Evolutionary conservation across 2,329 filamentous ascomycete genomes (phyloP).

Genomic region (Cucurbitaria berberidis): DNA sequence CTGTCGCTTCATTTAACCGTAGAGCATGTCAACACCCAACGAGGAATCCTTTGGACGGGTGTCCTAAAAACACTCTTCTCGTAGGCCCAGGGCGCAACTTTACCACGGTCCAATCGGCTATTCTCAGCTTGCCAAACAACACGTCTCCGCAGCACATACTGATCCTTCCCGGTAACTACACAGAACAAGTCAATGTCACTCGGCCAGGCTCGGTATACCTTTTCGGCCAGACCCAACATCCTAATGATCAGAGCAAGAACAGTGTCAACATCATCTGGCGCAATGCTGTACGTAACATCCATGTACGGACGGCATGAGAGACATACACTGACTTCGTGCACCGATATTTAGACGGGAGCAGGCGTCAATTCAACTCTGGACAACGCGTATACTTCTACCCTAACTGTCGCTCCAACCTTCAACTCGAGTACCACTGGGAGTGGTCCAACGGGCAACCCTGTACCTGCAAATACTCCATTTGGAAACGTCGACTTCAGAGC

Average conservation of each 20-base stretch:
- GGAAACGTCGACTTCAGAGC: constrained; percentile 68
- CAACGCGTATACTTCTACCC: constrained; percentile 67
- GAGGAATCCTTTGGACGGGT: constrained; percentile 47
- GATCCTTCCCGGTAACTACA: constrained; percentile 65
- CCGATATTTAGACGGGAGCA: no score
- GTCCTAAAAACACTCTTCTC: constrained; percentile 43
- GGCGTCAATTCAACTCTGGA: constrained; percentile 55
- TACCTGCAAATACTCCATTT: constrained; percentile 67
- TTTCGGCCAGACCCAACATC: constrained; percentile 62
- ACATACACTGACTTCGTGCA: no score
- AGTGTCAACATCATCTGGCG: constrained; percentile 65
- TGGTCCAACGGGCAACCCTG: constrained; percentile 66
- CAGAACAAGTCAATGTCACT: constrained; percentile 70
- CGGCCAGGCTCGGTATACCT: constrained; percentile 66
- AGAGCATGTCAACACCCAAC: constrained; percentile 49
- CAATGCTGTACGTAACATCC: no score
- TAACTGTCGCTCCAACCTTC: constrained; percentile 68
- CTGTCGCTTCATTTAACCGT: constrained; percentile 23
- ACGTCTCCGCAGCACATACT: constrained; percentile 61
- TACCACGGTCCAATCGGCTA: constrained; percentile 56
- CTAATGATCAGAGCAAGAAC: constrained; percentile 56
- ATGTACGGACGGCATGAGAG: no score
- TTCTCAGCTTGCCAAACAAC: constrained; percentile 55
- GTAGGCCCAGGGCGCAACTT: constrained; percentile 34
- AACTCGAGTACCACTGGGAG: constrained; percentile 67